Evolutionary conservation across 306 rosid genomes (phyloP).

Genomic region (Amphicarpaea edgeworthii): DNA sequence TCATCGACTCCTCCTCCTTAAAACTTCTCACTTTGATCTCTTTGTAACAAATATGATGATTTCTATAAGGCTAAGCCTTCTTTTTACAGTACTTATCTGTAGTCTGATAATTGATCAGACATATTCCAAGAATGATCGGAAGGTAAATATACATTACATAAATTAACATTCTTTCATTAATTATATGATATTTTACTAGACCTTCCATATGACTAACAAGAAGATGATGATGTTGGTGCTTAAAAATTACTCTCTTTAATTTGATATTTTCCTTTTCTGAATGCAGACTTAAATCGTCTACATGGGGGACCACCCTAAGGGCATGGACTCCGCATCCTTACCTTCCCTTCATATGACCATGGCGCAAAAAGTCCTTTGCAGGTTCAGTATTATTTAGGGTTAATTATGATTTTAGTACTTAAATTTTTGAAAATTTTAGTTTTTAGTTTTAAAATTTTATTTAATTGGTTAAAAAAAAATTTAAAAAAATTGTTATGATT

Average conservation of each 20-base stretch:
- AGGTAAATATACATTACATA: slow-evolving; percentile 42
- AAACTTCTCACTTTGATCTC: background rate
- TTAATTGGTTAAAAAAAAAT: too few relatives aligned
- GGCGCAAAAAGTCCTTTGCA: slow-evolving; percentile 45
- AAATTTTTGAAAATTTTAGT: too few relatives aligned
- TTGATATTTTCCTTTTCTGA: background rate
- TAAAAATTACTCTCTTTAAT: slow-evolving; percentile 10
- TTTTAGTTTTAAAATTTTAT: too few relatives aligned
- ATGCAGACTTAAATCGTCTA: slow-evolving; percentile 55
- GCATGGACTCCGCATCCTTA: slow-evolving; percentile 19
- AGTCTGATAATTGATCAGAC: slow-evolving; percentile 4
- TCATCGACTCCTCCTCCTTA: background rate
- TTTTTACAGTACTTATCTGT: slow-evolving; percentile 7
- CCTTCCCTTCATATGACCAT: slow-evolving; percentile 46
- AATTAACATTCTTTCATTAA: background rate
- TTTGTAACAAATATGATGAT: background rate
- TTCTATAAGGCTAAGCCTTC: slow-evolving; percentile 16
- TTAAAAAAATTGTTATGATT: too few relatives aligned
- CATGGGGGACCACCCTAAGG: slow-evolving; percentile 52
- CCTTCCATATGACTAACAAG: background rate
- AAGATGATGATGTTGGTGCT: background rate
- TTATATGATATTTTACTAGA: background rate
- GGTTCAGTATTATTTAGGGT: slow-evolving; percentile 34
- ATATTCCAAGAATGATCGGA: slow-evolving; percentile 33
- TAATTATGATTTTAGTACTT: too few relatives aligned